These are phyloP conservation scores for Gentiana macrophylla DNA, from an alignment of 257 asterid species.

Conservation along the genomic window DNA sequence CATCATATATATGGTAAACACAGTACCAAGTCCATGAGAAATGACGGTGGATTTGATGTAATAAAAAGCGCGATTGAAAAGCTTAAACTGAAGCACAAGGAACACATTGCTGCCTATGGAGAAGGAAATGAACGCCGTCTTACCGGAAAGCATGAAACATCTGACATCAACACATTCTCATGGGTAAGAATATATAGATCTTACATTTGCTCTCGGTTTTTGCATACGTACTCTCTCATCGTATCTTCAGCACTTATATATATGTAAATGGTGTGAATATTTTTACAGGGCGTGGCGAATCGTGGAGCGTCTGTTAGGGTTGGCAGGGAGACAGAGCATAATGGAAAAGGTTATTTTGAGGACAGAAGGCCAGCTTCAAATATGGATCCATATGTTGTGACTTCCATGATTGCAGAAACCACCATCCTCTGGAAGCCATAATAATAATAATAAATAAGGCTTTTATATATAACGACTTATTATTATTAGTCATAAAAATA, in stretches of 20 bases:
- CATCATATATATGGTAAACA: no score
- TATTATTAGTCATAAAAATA: no score
- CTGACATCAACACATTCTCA: constrained; percentile 22
- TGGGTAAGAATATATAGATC: constrained; percentile 14
- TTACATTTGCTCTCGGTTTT: no score
- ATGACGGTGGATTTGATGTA: constrained; percentile 20
- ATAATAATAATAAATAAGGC: no score
- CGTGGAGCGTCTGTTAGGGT: constrained; percentile 78
- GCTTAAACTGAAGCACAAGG: constrained; percentile 23
- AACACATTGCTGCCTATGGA: constrained; percentile 28
- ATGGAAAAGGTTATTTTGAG: constrained; percentile 68
- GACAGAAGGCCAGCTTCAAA: constrained; percentile 78
- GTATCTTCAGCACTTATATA: no score
- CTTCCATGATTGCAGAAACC: constrained; percentile 69
- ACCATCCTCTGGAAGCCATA: constrained; percentile 49
- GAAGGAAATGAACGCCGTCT: constrained; percentile 33
- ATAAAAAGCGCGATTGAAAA: constrained; percentile 22
- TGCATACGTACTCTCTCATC: no score
- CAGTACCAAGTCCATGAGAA: constrained; percentile 29
- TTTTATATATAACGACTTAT: no score
- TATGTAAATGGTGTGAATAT: no score
- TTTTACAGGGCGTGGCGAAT: constrained; percentile 61
- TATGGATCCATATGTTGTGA: constrained; percentile 64
- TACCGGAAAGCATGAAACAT: constrained; percentile 31
- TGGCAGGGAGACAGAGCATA: constrained; percentile 72